Evolutionary conservation across 1,284 basidiomycete species (phyloP), one percentile per base, ranked within the genome.

Genomic region (Puccinia polysora): DNA sequence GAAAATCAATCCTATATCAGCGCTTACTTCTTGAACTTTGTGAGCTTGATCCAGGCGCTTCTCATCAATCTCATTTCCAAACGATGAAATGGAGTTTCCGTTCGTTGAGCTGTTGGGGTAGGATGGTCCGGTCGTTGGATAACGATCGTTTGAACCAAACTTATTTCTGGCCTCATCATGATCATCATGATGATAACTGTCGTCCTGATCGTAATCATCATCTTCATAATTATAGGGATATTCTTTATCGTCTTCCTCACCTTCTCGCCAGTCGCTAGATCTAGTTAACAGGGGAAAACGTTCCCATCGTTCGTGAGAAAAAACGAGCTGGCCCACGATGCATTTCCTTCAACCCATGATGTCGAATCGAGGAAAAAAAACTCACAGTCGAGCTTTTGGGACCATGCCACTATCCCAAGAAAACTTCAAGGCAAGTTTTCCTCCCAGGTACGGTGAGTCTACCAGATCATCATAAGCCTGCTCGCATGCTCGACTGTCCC

Each of bases 351-450:
- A 40, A 20, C 15, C 12, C 25, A 79, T 74, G 58, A 79, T 76
- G 8, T 76, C 75, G 63, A 81, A 82, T 38, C 82, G 83, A 43
- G 81, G 82, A 28, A 65, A 4, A 63, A 60, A 1, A 25, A 75
- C 74, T 60, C 74, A 76, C 62, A 75, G 75, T 12, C 76, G 75
- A 4, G 74, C 55, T 53, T 76, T 75, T 20, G 76, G 77, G 23
- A 76, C 75, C 49, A 75, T 77, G 34, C 75, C 74, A 5, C 77
- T 74, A 75, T 97, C 92, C 88, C 91, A 96, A n/a, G 89, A 88
- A 76, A 89, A 91, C 1, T 86, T 83, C 62, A 97, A 86, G 58
- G 92, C 88, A 85, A 97, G 88, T 0, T 88, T 85, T 18, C 94
- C 92, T 76, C 91, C 91, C 78, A 89, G 87, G 73, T 93, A 84